These are phyloP conservation scores for Populus deltoides DNA, from an alignment of 345 rosid genomes.

Conservation along the genomic window DNA sequence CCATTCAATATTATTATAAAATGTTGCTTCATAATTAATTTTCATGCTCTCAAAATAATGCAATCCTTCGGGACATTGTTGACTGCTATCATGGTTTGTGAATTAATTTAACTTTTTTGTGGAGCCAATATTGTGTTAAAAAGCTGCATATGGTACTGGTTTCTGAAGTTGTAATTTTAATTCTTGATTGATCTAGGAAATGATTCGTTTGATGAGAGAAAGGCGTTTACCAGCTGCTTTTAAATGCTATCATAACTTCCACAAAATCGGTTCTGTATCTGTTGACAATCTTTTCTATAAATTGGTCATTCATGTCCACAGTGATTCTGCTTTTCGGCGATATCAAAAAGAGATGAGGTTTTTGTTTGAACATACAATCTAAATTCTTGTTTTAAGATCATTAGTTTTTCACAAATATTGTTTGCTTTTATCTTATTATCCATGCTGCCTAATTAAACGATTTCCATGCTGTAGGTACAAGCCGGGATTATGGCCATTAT, in stretches of 20 bases:
- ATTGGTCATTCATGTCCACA: slow-evolving; percentile 88
- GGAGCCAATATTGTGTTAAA: neutral
- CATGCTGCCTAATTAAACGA: slow-evolving; percentile 21
- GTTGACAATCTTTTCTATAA: slow-evolving; percentile 73
- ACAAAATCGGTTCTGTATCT: slow-evolving; percentile 55
- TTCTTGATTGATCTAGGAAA: slow-evolving; percentile 54
- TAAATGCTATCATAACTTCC: slow-evolving; percentile 88
- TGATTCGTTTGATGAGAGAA: slow-evolving; percentile 78
- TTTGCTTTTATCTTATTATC: neutral
- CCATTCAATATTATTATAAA: neutral
- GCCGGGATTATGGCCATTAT: slow-evolving; percentile 88
- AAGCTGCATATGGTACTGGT: neutral
- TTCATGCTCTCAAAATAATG: neutral
- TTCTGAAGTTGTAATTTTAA: neutral
- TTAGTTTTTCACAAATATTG: slow-evolving; percentile 1
- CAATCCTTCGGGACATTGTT: too few species aligned
- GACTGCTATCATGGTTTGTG: too few species aligned
- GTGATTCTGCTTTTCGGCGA: slow-evolving; percentile 80
- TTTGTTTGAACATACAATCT: slow-evolving; percentile 15
- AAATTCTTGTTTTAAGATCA: slow-evolving; percentile 6
- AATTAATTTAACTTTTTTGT: too few species aligned
- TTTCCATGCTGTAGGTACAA: slow-evolving; percentile 53
- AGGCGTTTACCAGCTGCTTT: slow-evolving; percentile 77
- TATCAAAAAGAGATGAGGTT: slow-evolving; percentile 98
- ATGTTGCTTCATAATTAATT: neutral